Conservation (phyloP, 139 green algal species). For the Chlorella sp. region DNA sequence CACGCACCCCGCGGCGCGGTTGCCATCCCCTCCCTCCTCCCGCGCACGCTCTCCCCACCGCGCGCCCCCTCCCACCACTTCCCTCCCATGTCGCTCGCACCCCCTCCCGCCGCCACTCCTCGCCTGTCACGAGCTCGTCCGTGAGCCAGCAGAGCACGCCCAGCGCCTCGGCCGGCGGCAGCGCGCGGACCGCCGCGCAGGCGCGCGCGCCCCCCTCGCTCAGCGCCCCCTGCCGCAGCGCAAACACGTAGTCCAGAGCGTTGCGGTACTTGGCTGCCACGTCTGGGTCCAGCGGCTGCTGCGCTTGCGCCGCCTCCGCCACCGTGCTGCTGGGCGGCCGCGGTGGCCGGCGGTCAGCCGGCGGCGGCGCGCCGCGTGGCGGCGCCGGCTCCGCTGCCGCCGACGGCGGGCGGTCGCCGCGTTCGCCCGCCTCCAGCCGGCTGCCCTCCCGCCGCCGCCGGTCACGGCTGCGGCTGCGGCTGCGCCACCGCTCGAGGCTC, state of each 20-base stretch:
- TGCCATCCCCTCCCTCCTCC: background rate
- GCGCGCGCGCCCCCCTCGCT: background rate
- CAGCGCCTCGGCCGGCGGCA: background rate
- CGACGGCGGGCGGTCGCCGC: no score
- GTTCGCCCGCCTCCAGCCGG: background rate
- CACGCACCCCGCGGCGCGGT: background rate
- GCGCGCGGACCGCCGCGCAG: background rate
- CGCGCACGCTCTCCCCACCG: background rate
- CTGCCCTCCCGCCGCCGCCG: background rate
- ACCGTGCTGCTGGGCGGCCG: background rate
- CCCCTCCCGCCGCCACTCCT: background rate
- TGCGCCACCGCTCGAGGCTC: background rate
- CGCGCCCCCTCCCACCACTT: background rate
- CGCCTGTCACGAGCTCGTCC: background rate
- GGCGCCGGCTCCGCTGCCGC: no score
- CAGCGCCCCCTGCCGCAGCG: background rate
- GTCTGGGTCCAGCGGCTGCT: background rate
- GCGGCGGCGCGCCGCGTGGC: background rate
- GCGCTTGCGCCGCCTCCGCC: background rate
- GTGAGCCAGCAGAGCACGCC: background rate
- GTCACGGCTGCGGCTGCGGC: background rate
- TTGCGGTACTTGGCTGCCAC: background rate
- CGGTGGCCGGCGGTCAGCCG: background rate
- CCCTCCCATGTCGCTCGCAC: background rate
- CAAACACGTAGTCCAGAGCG: slow-evolving; percentile 2